Percentiles rank a stretch among this genome's conserved stretches.
phyloP scores from a whole-genome alignment of 108 stramenopile species.

The Thalassiosira profunda region DNA sequence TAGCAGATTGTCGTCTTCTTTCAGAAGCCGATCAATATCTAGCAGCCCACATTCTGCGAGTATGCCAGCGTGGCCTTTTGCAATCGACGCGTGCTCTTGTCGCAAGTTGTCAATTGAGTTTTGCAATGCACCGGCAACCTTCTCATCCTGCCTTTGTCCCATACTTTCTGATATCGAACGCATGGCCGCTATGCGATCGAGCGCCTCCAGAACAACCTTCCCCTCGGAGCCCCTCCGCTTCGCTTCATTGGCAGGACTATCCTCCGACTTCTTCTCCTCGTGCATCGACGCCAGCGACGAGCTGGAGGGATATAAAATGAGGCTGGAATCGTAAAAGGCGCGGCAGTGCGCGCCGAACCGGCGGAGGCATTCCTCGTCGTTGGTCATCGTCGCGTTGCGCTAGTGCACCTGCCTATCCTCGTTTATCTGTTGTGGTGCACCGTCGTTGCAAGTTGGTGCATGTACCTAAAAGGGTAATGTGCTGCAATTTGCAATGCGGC shows the following conservation, averaged over 20 bases:
- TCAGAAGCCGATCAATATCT: slow-evolving; percentile 25
- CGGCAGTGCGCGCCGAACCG: slow-evolving; percentile 23
- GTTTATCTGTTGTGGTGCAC: no score
- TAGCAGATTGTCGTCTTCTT: slow-evolving; percentile 1
- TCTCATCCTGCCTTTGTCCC: no score
- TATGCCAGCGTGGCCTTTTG: slow-evolving; percentile 12
- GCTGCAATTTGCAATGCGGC: no score
- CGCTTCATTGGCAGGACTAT: neutral
- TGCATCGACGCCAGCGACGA: no score
- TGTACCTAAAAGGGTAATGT: no score
- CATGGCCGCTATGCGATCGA: slow-evolving; percentile 43
- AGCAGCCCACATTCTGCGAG: slow-evolving; percentile 43
- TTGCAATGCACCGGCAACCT: no score
- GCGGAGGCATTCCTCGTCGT: slow-evolving; percentile 6
- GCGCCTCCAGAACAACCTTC: slow-evolving; percentile 30
- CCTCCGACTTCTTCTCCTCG: slow-evolving; percentile 22
- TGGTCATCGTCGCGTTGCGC: neutral
- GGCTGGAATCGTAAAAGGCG: slow-evolving; percentile 34
- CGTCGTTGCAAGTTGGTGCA: no score
- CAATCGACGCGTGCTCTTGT: slow-evolving; percentile 20
- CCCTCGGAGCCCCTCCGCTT: neutral
- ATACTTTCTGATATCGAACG: no score
- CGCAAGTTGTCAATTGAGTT: slow-evolving; percentile 17
- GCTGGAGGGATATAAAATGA: no score
- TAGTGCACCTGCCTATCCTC: no score